Conservation (phyloP, 192 early-diverging fungal species). For the Umbelopsis vinacea region DNA sequence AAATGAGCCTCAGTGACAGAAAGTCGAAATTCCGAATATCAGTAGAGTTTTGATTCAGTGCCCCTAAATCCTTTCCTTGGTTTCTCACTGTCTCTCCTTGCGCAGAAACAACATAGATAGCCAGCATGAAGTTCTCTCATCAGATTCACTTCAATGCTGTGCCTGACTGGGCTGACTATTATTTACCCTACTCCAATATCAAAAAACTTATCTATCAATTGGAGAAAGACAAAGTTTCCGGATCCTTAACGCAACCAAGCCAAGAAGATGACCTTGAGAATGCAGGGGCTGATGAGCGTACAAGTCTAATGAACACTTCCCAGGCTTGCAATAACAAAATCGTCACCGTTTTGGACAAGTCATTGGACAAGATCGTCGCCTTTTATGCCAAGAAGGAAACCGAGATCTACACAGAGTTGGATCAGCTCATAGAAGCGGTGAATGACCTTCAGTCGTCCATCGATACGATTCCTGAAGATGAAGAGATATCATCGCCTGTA, state of each 20-base stretch:
- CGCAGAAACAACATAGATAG: not conserved
- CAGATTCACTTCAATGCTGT: slow-evolving; percentile 82
- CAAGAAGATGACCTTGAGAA: slow-evolving; percentile 41
- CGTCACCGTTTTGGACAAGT: slow-evolving; percentile 75
- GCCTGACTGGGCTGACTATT: slow-evolving; percentile 73
- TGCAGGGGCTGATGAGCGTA: slow-evolving; percentile 32
- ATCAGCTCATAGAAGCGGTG: slow-evolving; percentile 47
- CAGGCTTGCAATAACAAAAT: slow-evolving; percentile 58
- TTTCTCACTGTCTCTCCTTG: not conserved
- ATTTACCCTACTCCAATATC: slow-evolving; percentile 73
- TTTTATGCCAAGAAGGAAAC: slow-evolving; percentile 88
- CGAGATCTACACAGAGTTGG: slow-evolving; percentile 73
- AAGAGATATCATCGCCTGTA: not conserved
- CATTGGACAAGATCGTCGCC: slow-evolving; percentile 79
- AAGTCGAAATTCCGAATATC: not conserved
- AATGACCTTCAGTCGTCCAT: slow-evolving; percentile 9
- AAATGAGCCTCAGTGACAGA: not conserved
- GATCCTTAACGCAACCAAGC: slow-evolving; percentile 25
- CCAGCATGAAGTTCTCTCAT: slow-evolving; percentile 83
- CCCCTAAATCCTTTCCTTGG: not conserved
- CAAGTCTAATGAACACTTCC: slow-evolving; percentile 42
- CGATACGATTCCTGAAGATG: slow-evolving; percentile 21
- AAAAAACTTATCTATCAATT: slow-evolving; percentile 80
- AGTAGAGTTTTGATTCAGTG: not conserved
- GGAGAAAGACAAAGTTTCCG: slow-evolving; percentile 65